A percentile compares a stretch with the other conserved stretches of the same genome.
Conservation (phyloP, 148 eudicot species). For the Amaranthus hypochondriacus region DNA sequence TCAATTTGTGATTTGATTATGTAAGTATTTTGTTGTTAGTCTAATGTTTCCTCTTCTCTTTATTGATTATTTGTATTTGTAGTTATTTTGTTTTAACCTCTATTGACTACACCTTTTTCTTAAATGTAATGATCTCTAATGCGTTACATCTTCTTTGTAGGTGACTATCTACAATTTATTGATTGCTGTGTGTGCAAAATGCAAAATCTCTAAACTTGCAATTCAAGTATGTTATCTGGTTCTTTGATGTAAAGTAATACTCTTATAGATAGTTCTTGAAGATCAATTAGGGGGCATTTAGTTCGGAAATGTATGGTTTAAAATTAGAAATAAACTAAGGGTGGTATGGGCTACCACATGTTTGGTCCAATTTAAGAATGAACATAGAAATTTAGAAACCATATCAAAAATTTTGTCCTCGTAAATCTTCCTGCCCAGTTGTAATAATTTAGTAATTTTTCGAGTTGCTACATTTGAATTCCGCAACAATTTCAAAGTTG, state of each 20-base stretch:
- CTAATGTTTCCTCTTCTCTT: background rate
- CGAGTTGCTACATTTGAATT: no score
- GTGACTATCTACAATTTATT: constrained; percentile 78
- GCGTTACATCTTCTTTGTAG: constrained; percentile 27
- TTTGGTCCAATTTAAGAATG: no score
- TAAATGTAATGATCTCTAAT: constrained; percentile 4
- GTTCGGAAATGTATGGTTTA: no score
- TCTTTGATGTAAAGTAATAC: constrained; percentile 1
- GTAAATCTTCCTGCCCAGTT: no score
- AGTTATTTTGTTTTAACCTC: background rate
- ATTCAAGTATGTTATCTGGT: constrained; percentile 42
- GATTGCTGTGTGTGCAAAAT: constrained; percentile 81
- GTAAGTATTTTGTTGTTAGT: background rate
- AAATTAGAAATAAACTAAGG: no score
- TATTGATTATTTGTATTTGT: background rate
- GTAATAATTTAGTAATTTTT: no score
- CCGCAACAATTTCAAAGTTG: no score
- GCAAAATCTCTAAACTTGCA: constrained; percentile 68
- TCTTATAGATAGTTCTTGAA: constrained; percentile 1
- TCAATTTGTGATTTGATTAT: background rate
- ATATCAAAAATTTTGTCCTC: no score
- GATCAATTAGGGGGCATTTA: no score
- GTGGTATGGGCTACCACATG: no score
- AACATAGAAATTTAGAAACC: no score
- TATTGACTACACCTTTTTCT: background rate